Base-by-base conservation (phyloP, 257 asterid genomes). In the Echium plantagineum region DNA sequence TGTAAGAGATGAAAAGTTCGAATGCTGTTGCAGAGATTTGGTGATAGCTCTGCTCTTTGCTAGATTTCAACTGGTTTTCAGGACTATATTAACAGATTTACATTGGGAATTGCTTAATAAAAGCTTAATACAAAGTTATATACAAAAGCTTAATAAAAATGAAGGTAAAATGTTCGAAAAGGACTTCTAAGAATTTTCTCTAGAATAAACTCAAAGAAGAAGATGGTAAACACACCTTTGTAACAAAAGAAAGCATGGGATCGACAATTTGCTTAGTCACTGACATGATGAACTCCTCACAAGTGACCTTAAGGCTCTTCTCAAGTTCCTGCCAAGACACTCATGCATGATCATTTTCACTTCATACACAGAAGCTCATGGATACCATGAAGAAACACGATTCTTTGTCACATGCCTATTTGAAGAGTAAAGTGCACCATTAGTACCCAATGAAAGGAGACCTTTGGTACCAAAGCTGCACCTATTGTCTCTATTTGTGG, bases 201-300 rank as follows among this genome's bases (percentile, higher is more conserved):
- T 3, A 24, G 26, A 24, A 24, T 24, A 24, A 24, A 1, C 26
- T 31, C 19, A 51, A 60, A 59, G 55, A 4, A 51, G 26, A 13
- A 2, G 42, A 53, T 52, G 63, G 48, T 26, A 24, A 55, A 54
- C 80, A 57, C 76, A 88, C 96, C 98, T 91, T 91, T 69, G 98
- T 81, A 72, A 69, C 94, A 62, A 93, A 89, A 69, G 97, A 93
- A 77, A 93, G 81, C 90, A 93, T 75, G 32, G 97, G 97, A 71
- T 93, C 97, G 79, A 89, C 98, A 72, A 86, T 90, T 64, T 81
- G 87, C 83, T 93, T 93, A 62, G 98, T 93, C 68, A 93, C 96
- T 15, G 90, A 81, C 97, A 93, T 89, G 58, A 93, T 93, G 69
- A 88, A 89, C 80, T 93, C 97, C 83, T 93, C 98, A 35, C 97